Percentiles rank a stretch among this genome's conserved stretches.
Conservation (phyloP, 2,329 filamentous ascomycete species). For the Paracoccidioides lutzii region DNA sequence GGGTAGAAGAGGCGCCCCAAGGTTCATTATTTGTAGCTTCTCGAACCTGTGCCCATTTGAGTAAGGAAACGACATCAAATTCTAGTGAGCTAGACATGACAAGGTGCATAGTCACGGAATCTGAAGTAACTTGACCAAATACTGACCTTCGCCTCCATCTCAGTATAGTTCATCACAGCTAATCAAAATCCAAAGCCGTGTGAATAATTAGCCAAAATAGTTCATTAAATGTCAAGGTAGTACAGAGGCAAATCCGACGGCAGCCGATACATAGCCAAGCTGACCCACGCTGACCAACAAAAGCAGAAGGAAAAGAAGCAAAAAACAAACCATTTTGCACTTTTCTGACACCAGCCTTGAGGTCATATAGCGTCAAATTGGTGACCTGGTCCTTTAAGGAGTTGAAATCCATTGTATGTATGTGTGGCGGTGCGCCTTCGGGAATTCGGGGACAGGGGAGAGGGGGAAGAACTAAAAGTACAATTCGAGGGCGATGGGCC, state of each 20-base stretch:
- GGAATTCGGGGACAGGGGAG: background rate
- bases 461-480: background rate
- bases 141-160: slow-evolving; percentile 62
- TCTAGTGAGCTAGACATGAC: background rate
- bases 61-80: slow-evolving; percentile 5
- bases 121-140: slow-evolving; percentile 6
- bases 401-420: slow-evolving; percentile 63
- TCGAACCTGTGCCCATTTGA: slow-evolving; percentile 53
- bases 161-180: slow-evolving; percentile 98
- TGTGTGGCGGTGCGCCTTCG: background rate
- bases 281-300: background rate
- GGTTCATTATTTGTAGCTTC: slow-evolving; percentile 99
- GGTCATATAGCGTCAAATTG: slow-evolving; percentile 85
- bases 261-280: background rate
- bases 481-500: background rate
- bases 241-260: background rate
- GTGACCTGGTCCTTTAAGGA: slow-evolving; percentile 74
- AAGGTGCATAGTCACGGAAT: background rate
- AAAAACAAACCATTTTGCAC: slow-evolving; percentile 71
- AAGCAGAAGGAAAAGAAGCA: background rate
- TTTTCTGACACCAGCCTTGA: slow-evolving; percentile 90
- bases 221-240: background rate
- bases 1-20: slow-evolving; percentile 71
- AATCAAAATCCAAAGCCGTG: slow-evolving; percentile 5
- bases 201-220: slow-evolving; percentile 3